Conservation (phyloP, 2,329 filamentous ascomycete genomes). For the Fusarium keratoplasticum region DNA sequence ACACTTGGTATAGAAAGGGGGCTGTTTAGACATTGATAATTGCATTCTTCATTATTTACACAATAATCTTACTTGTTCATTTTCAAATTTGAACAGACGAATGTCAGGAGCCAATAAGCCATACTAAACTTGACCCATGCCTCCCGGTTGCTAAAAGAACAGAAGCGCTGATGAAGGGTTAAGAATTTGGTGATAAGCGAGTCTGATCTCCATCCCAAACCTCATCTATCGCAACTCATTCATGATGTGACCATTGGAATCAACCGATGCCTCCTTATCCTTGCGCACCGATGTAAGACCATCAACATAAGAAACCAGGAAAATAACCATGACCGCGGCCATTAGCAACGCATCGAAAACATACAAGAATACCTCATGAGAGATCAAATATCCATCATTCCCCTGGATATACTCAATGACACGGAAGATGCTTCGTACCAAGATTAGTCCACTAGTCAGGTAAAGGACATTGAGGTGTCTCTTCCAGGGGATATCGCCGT, state of each 20-base stretch:
- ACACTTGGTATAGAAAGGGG: too few species aligned
- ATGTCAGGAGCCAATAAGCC: too few species aligned
- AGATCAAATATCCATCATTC: constrained; percentile 45
- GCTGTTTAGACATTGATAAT: too few species aligned
- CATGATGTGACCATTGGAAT: background rate
- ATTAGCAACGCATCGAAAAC: constrained; percentile 51
- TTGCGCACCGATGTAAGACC: background rate
- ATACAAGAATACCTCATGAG: constrained; percentile 49
- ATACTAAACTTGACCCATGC: too few species aligned
- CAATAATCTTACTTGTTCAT: too few species aligned
- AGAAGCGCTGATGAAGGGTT: too few species aligned
- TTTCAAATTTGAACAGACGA: too few species aligned
- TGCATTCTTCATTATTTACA: too few species aligned
- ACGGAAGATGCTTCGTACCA: constrained; percentile 55
- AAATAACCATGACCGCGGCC: constrained; percentile 56
- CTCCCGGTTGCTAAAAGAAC: too few species aligned
- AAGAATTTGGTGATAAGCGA: too few species aligned
- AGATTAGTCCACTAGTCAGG: constrained; percentile 47
- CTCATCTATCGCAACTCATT: too few species aligned
- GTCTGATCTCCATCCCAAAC: too few species aligned
- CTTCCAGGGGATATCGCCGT: constrained; percentile 42
- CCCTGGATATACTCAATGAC: constrained; percentile 54
- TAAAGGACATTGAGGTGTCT: constrained; percentile 43
- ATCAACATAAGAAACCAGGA: constrained; percentile 21
- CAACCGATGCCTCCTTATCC: background rate